Conservation (phyloP, 108 stramenopile genomes). For the Aurantiochytrium sp. region DNA sequence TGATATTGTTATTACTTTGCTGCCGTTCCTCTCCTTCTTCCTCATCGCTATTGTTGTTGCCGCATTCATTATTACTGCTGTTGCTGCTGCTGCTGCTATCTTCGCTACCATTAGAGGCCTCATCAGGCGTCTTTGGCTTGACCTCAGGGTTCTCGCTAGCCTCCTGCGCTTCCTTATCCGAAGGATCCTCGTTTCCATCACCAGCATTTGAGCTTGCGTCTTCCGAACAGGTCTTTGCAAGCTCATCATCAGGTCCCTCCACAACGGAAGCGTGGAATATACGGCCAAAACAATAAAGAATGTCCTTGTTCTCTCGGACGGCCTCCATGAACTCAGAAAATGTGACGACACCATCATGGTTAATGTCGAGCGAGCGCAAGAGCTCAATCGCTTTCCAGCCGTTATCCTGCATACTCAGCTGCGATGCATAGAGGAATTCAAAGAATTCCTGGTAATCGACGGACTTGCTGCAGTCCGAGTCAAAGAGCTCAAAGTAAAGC, state of each 20-base stretch:
- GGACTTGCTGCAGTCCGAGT: not conserved
- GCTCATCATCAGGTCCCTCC: not conserved
- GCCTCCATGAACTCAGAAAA: not conserved
- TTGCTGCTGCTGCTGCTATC: not conserved
- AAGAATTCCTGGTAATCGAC: slow-evolving; percentile 12
- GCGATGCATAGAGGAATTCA: not conserved
- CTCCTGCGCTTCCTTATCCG: no score
- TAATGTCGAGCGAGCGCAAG: not conserved
- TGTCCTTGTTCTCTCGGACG: not conserved
- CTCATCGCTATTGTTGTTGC: not conserved
- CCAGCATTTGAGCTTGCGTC: no score
- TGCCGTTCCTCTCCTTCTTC: not conserved
- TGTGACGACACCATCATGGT: not conserved
- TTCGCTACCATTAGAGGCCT: no score
- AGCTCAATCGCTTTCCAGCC: not conserved
- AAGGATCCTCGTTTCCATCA: no score
- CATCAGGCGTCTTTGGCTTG: no score
- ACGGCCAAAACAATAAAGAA: not conserved
- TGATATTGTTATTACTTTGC: not conserved
- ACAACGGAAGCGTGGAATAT: not conserved
- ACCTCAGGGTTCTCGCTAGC: no score
- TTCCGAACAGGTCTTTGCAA: no score
- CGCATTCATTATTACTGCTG: not conserved
- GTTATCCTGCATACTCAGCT: not conserved
- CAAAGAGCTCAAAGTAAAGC: slow-evolving; percentile 12